Conservation (phyloP, 169 alveolate species). For the Cryptosporidium ubiquitum region DNA sequence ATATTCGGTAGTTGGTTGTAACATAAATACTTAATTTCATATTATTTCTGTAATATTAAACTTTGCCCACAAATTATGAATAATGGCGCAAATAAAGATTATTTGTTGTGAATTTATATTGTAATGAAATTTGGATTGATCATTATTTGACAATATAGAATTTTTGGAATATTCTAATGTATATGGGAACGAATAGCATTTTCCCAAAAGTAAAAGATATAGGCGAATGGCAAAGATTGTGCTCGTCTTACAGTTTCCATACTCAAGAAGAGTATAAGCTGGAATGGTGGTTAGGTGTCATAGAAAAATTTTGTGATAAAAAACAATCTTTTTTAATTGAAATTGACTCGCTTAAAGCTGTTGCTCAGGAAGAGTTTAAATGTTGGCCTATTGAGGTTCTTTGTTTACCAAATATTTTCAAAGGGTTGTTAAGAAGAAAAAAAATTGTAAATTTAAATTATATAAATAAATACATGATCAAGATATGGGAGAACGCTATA, state of each 20-base stretch:
- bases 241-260: slow-evolving; percentile 47
- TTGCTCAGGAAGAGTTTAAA: slow-evolving; percentile 31
- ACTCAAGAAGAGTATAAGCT: slow-evolving; percentile 58
- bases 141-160: neutral
- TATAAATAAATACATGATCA: neutral
- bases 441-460: neutral
- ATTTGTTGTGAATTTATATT: neutral
- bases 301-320: slow-evolving; percentile 11
- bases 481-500: slow-evolving; percentile 22
- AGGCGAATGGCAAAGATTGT: slow-evolving; percentile 64
- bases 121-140: neutral
- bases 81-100: slow-evolving; percentile 3
- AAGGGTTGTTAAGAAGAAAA: slow-evolving; percentile 15
- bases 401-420: slow-evolving; percentile 38
- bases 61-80: slow-evolving; percentile 1
- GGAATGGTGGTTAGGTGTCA: slow-evolving; percentile 61
- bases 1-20: slow-evolving; percentile 77
- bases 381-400: slow-evolving; percentile 71
- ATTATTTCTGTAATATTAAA: neutral
- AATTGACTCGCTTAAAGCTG: neutral
- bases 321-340: slow-evolving; percentile 30
- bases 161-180: slow-evolving; percentile 2
- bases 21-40: slow-evolving; percentile 9
- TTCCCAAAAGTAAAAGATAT: slow-evolving; percentile 63
- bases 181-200: neutral